These are phyloP conservation scores for Saccharomycopsis microspora DNA, from an alignment of 805 yeast genomes.

Conservation along the genomic window DNA sequence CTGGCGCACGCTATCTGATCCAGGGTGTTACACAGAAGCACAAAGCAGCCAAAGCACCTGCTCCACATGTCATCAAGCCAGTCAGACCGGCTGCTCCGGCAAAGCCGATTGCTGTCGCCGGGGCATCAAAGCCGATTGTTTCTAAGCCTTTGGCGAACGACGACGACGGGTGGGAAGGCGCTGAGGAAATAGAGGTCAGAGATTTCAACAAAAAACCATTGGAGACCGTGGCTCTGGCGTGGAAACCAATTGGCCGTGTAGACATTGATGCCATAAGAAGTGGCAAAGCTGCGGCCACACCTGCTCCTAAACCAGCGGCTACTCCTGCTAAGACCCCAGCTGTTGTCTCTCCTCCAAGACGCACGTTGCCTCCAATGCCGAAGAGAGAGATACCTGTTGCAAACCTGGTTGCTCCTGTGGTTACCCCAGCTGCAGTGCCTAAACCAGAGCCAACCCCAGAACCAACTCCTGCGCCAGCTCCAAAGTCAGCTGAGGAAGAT, in stretches of 20 bases:
- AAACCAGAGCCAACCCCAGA: slow-evolving; percentile 2
- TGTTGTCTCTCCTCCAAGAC: neutral
- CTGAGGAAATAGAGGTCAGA: slow-evolving; percentile 33
- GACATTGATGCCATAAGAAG: slow-evolving; percentile 35
- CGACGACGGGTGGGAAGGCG: slow-evolving; percentile 36
- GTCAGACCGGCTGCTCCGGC: slow-evolving; percentile 23
- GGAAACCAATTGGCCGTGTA: slow-evolving; percentile 54
- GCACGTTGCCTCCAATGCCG: neutral
- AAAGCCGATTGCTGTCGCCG: neutral
- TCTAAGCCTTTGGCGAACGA: slow-evolving; percentile 22
- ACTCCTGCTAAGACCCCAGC: slow-evolving; percentile 7
- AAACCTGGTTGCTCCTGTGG: neutral
- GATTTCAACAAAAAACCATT: slow-evolving; percentile 37
- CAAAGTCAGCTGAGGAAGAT: slow-evolving; percentile 17
- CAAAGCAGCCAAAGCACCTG: slow-evolving; percentile 21
- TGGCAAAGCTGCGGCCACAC: slow-evolving; percentile 29
- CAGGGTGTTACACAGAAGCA: slow-evolving; percentile 24
- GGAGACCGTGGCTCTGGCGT: slow-evolving; percentile 33
- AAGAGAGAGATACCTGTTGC: neutral
- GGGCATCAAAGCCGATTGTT: slow-evolving; percentile 20
- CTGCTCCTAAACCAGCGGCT: slow-evolving; percentile 14
- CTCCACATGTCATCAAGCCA: slow-evolving; percentile 25
- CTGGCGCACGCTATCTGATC: slow-evolving; percentile 89
- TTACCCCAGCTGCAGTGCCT: neutral
- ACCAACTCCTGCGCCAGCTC: slow-evolving; percentile 11